These are phyloP conservation scores for Phytophthora agathidicida DNA, from an alignment of 352 stramenopile species.

Conservation along the genomic window DNA sequence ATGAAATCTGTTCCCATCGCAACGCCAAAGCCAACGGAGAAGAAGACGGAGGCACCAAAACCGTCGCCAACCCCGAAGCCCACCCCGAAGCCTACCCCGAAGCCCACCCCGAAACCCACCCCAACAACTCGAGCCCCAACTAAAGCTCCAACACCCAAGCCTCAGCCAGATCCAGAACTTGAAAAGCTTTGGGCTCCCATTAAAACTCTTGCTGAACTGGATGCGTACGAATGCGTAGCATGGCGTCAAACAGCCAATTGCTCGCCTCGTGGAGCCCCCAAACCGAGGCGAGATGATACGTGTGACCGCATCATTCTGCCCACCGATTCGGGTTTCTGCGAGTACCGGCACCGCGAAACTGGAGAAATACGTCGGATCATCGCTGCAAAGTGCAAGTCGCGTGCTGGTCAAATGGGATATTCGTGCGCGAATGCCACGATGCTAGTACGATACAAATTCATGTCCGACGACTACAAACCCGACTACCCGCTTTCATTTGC, in stretches of 20 bases:
- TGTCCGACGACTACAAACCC: slow-evolving; percentile 52
- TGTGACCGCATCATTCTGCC: slow-evolving; percentile 42
- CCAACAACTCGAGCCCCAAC: slow-evolving; percentile 2
- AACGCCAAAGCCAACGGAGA: slow-evolving; percentile 5
- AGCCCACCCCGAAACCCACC: background rate
- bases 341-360: slow-evolving; percentile 47
- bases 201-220: slow-evolving; percentile 36
- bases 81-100: slow-evolving; percentile 1
- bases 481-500: slow-evolving; percentile 35
- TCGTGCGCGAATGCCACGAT: slow-evolving; percentile 50
- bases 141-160: slow-evolving; percentile 18
- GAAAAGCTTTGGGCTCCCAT: slow-evolving; percentile 27
- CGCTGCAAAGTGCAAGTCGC: slow-evolving; percentile 56
- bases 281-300: slow-evolving; percentile 28
- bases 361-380: slow-evolving; percentile 44
- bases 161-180: background rate
- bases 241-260: slow-evolving; percentile 60
- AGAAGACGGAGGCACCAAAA: background rate
- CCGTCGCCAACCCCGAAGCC: background rate
- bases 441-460: slow-evolving; percentile 53
- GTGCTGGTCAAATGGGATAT: slow-evolving; percentile 41
- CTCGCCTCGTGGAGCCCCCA: slow-evolving; percentile 33
- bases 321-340: slow-evolving; percentile 55
- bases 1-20: slow-evolving; percentile 18
- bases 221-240: slow-evolving; percentile 50